Evolutionary conservation across 129 eudicot genomes (phyloP).

Genomic region (Artemisia argyi): DNA sequence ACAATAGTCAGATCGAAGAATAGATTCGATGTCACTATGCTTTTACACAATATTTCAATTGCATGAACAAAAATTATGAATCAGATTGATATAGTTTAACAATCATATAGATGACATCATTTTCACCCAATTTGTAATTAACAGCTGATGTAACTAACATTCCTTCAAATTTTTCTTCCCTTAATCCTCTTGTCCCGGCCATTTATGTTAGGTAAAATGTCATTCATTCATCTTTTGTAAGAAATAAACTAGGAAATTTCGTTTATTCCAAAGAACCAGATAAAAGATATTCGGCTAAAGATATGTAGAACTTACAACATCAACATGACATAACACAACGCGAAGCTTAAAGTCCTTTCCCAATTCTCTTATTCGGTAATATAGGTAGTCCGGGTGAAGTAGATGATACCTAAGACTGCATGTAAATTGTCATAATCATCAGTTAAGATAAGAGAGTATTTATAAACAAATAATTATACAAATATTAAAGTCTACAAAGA

Average conservation of each 20-base stretch:
- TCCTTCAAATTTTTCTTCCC: background rate
- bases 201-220: background rate
- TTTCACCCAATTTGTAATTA: background rate
- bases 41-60: slow-evolving; percentile 1
- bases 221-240: background rate
- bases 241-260: background rate
- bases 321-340: slow-evolving; percentile 91
- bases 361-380: slow-evolving; percentile 86
- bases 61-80: background rate
- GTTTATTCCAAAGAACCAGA: slow-evolving; percentile 7
- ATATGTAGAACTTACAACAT: slow-evolving; percentile 63
- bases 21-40: background rate
- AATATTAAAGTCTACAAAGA: background rate
- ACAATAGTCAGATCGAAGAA: background rate
- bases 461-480: too few species aligned
- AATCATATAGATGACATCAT: slow-evolving; percentile 20
- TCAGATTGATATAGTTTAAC: slow-evolving; percentile 1
- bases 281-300: background rate
- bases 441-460: background rate
- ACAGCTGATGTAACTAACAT: background rate
- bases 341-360: slow-evolving; percentile 86
- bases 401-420: slow-evolving; percentile 92
- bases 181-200: background rate
- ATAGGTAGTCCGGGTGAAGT: slow-evolving; percentile 98
- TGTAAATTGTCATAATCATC: slow-evolving; percentile 9